phyloP scores from a whole-genome alignment of 1,284 basidiomycete species.

The Austroboletus sp. region DNA sequence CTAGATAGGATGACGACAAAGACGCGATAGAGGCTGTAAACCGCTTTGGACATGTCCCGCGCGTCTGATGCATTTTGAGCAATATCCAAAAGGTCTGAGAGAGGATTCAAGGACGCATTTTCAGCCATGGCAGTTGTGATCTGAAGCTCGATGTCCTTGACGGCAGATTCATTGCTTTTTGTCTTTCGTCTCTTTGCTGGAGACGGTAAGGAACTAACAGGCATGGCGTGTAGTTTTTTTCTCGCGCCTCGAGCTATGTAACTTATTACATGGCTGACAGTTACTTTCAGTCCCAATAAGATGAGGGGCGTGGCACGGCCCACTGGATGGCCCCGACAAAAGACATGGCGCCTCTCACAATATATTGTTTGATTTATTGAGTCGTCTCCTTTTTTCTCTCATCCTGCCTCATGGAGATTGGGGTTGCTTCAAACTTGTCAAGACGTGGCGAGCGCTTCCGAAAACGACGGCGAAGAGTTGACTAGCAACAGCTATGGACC shows the following conservation, averaged over 20 bases:
- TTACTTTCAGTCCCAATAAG: neutral
- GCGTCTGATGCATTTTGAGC: conserved; percentile 41
- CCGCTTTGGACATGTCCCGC: conserved; percentile 60
- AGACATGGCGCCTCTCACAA: too few species aligned
- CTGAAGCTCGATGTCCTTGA: conserved; percentile 48
- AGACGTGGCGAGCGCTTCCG: too few species aligned
- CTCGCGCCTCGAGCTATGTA: too few species aligned
- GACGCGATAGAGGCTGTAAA: conserved; percentile 78
- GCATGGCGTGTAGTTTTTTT: conserved; percentile 14
- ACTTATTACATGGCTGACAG: neutral
- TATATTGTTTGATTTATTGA: too few species aligned
- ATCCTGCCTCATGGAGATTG: too few species aligned
- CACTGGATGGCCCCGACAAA: too few species aligned
- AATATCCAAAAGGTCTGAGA: conserved; percentile 69
- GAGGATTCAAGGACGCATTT: conserved; percentile 67
- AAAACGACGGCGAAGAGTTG: too few species aligned
- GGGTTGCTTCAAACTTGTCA: too few species aligned
- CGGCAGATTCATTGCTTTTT: conserved; percentile 26
- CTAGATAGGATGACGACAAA: conserved; percentile 63
- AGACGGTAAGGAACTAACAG: conserved; percentile 48
- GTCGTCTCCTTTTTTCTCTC: too few species aligned
- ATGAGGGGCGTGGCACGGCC: too few species aligned
- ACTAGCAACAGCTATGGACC: too few species aligned
- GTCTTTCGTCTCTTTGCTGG: conserved; percentile 52
- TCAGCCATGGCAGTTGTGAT: conserved; percentile 45